Conservation (phyloP, 2,329 filamentous ascomycete species). For the Dryadomyces quercus-mongolicae region DNA sequence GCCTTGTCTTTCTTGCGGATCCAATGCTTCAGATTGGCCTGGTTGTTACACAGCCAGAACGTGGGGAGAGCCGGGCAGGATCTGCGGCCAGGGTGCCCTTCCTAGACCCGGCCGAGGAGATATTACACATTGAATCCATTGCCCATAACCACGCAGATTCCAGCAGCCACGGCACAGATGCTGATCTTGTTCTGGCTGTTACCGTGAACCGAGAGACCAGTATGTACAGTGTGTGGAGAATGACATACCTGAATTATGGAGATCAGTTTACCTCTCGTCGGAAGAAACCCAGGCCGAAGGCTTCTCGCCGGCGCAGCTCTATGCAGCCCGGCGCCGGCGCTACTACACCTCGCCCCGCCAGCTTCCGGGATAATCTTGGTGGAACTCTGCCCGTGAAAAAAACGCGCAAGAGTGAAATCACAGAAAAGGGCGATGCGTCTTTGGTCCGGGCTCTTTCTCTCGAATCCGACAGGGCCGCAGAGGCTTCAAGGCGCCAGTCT, state of each 20-base stretch:
- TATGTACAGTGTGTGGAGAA: conserved; percentile 74
- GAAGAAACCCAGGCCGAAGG: conserved; percentile 32
- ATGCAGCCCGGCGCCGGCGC: conserved; percentile 62
- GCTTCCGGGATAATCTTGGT: conserved; percentile 67
- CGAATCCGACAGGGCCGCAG: conserved; percentile 52
- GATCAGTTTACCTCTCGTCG: conserved; percentile 37
- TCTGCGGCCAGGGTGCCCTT: conserved; percentile 35
- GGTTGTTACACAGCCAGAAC: conserved; percentile 51
- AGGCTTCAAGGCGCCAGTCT: conserved; percentile 45
- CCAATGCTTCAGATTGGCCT: conserved; percentile 78
- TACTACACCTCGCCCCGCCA: conserved; percentile 62
- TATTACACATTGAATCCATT: conserved; percentile 66
- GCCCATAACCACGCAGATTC: conserved; percentile 27
- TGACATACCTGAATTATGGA: conserved; percentile 63
- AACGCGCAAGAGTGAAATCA: conserved; percentile 23
- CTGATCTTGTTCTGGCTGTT: conserved; percentile 58
- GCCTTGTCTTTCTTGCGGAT: conserved; percentile 74
- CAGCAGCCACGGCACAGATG: conserved; percentile 28
- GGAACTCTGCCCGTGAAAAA: conserved; percentile 41
- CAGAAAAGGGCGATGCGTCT: conserved; percentile 26
- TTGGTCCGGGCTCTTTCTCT: conserved; percentile 57
- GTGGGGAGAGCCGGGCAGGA: conserved; percentile 24
- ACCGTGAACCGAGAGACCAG: conserved; percentile 69
- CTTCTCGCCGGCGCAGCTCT: conserved; percentile 45
- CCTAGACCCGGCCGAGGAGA: conserved; percentile 66